phyloP scores from a whole-genome alignment of 257 asterid species.

The Voacanga thouarsii region DNA sequence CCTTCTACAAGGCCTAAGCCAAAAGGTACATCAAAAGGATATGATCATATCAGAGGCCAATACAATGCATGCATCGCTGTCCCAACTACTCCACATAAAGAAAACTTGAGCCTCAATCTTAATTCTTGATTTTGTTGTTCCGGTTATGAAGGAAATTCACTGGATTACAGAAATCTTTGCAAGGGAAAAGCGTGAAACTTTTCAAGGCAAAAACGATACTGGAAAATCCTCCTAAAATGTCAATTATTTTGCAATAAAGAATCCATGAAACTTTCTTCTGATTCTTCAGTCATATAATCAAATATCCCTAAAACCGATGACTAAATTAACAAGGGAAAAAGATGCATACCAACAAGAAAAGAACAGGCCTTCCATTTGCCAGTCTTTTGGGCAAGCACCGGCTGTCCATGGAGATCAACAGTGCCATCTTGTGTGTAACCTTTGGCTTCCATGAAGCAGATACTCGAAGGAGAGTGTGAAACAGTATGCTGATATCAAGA shows the following conservation, averaged over 20 bases:
- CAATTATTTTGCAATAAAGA: neutral
- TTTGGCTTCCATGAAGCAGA: slow-evolving; percentile 48
- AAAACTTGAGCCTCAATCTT: neutral
- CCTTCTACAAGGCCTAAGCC: too few relatives aligned
- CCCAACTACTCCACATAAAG: neutral
- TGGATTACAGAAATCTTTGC: neutral
- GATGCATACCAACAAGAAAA: slow-evolving; percentile 62
- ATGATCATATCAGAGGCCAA: too few relatives aligned
- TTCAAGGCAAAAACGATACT: too few relatives aligned
- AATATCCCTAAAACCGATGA: neutral
- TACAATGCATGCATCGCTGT: neutral
- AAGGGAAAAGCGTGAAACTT: neutral
- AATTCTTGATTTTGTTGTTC: neutral
- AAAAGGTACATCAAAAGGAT: neutral
- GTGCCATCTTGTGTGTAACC: slow-evolving; percentile 77
- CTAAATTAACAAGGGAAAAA: neutral
- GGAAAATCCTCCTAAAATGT: neutral
- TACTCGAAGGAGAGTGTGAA: neutral
- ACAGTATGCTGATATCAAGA: neutral
- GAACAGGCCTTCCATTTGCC: slow-evolving; percentile 94
- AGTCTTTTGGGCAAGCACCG: slow-evolving; percentile 58
- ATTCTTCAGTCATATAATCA: neutral
- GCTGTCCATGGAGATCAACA: slow-evolving; percentile 70
- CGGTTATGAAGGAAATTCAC: neutral
- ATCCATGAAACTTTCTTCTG: neutral